phyloP scores from a whole-genome alignment of 495 filamentous ascomycete species.

The Neurospora pannonica region DNA sequence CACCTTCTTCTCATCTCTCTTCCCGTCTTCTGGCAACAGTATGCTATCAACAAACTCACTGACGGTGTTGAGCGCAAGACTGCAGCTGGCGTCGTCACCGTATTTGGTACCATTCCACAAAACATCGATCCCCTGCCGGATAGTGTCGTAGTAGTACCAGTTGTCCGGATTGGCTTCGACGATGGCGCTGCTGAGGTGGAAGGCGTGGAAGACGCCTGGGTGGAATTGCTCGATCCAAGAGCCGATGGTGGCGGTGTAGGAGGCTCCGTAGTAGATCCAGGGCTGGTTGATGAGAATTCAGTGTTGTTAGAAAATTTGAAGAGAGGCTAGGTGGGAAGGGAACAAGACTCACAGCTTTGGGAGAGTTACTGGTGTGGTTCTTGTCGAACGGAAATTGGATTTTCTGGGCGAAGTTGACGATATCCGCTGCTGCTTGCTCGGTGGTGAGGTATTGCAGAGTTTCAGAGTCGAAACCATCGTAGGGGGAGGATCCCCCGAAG shows the following conservation, averaged over 20 bases:
- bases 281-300: conserved; percentile 23
- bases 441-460: conserved; percentile 54
- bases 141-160: conserved; percentile 57
- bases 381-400: conserved; percentile 48
- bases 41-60: conserved; percentile 47
- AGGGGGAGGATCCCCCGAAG: conserved; percentile 54
- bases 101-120: conserved; percentile 21
- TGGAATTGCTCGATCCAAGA: conserved; percentile 51
- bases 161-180: conserved; percentile 53
- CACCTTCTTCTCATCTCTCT: conserved; percentile 8
- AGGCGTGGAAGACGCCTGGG: conserved; percentile 60
- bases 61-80: conserved; percentile 42
- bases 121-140: conserved; percentile 42
- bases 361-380: conserved; percentile 24
- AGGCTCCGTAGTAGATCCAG: conserved; percentile 54
- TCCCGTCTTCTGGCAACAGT: conserved; percentile 12
- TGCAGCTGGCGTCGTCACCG: conserved; percentile 38
- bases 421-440: conserved; percentile 49
- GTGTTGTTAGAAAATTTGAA: too few species aligned
- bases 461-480: conserved; percentile 41
- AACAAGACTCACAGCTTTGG: too few species aligned
- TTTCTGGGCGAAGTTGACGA: conserved; percentile 52
- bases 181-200: conserved; percentile 52
- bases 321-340: too few species aligned
- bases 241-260: conserved; percentile 53